Evolutionary conservation across 495 filamentous ascomycete species (phyloP).

Genomic region (Staphylotrichum longicolle): DNA sequence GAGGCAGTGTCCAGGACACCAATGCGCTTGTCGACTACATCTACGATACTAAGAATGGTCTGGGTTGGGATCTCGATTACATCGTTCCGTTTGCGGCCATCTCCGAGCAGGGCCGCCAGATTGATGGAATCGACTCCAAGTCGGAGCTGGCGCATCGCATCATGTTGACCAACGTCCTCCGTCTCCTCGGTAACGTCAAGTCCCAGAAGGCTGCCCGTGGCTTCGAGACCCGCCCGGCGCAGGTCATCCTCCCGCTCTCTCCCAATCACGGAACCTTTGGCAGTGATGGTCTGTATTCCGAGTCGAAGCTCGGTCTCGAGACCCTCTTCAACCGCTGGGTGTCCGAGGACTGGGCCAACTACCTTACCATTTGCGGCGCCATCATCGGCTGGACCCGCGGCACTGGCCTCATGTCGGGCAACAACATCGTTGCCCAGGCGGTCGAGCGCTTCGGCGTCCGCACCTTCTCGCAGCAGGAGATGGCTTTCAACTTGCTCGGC

Average conservation of each 20-base stretch:
- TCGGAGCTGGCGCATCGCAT: constrained; percentile 98
- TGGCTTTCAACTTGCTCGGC: constrained; percentile 98
- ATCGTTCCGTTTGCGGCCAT: constrained; percentile 97
- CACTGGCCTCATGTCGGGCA: constrained; percentile 95
- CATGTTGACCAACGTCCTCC: constrained; percentile 96
- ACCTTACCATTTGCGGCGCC: constrained; percentile 97
- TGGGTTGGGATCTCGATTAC: constrained; percentile 97
- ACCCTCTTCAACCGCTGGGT: constrained; percentile 99
- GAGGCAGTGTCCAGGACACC: constrained; percentile 96
- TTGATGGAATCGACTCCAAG: constrained; percentile 95
- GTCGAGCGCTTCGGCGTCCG: constrained; percentile 95
- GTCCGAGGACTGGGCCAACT: constrained; percentile 95
- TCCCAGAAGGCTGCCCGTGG: constrained; percentile 80
- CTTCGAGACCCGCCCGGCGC: constrained; percentile 91
- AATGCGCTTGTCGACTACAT: constrained; percentile 92
- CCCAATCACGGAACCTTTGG: constrained; percentile 99
- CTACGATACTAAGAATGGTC: constrained; percentile 92
- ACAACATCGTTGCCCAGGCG: constrained; percentile 96
- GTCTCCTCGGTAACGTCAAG: constrained; percentile 88
- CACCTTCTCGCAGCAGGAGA: constrained; percentile 98
- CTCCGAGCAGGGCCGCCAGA: constrained; percentile 95
- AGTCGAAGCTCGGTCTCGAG: constrained; percentile 95
- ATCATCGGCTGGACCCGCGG: constrained; percentile 99
- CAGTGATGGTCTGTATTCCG: constrained; percentile 96
- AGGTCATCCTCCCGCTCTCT: constrained; percentile 92